Base-by-base conservation (phyloP, 345 rosid genomes). In the Eucalyptus sp. region DNA sequence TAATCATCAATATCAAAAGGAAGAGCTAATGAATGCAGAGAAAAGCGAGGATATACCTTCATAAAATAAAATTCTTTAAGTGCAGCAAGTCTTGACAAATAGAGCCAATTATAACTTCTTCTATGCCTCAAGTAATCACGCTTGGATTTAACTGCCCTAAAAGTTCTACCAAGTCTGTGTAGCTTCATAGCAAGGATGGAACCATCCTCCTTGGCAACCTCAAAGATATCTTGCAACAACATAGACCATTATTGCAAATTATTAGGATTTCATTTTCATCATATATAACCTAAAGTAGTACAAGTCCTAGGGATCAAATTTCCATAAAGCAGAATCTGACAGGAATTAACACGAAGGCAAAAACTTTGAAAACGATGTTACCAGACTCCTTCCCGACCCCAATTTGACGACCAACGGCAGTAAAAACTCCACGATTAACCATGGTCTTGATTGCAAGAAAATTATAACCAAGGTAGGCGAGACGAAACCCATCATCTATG, bases 321-420 rank as follows among this genome's bases (percentile, higher is more conserved):
- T 51, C 18, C 20, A 51, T 16, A 51, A 51, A 51, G 56, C 56
- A 51, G 22, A 51, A 15, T 51, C 56, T 51, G 20, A 51, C 56
- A 51, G 56, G 56, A 51, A 51, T 51, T 17, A 51, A 51, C 20
- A 17, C 20, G 20, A 7, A 51, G 56, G 22, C 37, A 80, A 27
- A 56, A 54, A n/a, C 52, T 79, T n/a, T 10, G 58, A 60, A 37
- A 86, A 88, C 52, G 76, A 86, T 90, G 89, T 83, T 89, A 97
- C 99, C 97, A 31, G 99, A 97, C 93, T 98, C 98, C 93, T 97
- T 97, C 84, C 99, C 99, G 6, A 95, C 98, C 87, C 99, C 99
- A 86, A 97, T 95, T 91, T 96, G 96, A 88, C 96, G 98, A 87
- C 99, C 99, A 89, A 97, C 96, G 71, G 96, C 92, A 0, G 94